phyloP scores from a whole-genome alignment of 148 eudicot genomes.

The Persicaria tinctoria region DNA sequence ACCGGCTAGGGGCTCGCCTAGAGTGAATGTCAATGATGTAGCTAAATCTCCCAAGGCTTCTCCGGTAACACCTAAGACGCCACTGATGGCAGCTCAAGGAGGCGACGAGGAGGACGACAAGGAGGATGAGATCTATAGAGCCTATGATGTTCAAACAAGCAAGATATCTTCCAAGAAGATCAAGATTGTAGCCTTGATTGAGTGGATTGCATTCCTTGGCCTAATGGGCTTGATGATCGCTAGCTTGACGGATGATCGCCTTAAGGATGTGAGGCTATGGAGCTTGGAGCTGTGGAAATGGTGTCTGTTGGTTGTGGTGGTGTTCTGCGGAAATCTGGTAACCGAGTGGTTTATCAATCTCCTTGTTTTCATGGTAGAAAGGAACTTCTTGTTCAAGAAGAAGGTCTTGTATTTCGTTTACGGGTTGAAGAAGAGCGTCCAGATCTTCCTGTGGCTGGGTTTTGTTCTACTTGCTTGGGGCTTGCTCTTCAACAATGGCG shows the following conservation, averaged over 20 bases:
- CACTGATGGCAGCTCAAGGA: conserved; percentile 38
- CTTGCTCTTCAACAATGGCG: conserved; percentile 53
- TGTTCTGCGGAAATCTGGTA: conserved; percentile 58
- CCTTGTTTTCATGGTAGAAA: conserved; percentile 53
- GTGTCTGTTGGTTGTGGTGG: conserved; percentile 58
- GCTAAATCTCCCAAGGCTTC: conserved; percentile 22
- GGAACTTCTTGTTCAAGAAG: conserved; percentile 57
- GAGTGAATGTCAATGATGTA: conserved; percentile 12
- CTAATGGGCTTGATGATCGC: conserved; percentile 35
- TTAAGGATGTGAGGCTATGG: conserved; percentile 13
- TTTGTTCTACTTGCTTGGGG: conserved; percentile 74
- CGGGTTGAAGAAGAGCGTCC: conserved; percentile 62
- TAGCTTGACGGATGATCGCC: conserved; percentile 39
- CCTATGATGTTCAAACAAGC: conserved; percentile 18
- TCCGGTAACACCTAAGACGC: conserved; percentile 27
- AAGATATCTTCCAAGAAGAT: conserved; percentile 28
- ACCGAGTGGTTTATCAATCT: conserved; percentile 46
- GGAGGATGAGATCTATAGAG: conserved; percentile 53
- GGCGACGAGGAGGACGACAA: conserved; percentile 46
- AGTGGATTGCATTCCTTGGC: conserved; percentile 40
- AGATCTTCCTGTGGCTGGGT: conserved; percentile 59
- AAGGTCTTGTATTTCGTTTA: conserved; percentile 73
- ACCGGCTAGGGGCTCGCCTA: conserved; percentile 32
- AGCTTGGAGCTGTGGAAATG: conserved; percentile 53
- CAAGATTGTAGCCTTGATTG: conserved; percentile 27